Conservation (phyloP, 2,329 filamentous ascomycete species). For the Colletotrichum zoysiae region DNA sequence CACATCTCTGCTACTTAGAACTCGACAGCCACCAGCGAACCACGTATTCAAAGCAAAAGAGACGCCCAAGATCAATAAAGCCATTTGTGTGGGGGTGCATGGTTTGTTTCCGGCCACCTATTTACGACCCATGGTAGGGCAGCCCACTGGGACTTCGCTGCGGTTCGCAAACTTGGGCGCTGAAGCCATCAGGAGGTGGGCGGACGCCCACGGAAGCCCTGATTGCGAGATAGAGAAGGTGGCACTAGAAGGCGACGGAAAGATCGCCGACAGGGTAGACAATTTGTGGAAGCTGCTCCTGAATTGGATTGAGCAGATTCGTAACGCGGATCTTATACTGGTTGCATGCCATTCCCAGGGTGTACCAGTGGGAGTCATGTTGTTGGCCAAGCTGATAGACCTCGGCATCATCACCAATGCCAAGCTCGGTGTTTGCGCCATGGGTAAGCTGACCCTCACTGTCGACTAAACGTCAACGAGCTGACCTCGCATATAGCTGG, state of each 20-base stretch:
- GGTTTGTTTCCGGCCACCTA: slow-evolving; percentile 91
- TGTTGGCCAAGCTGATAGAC: slow-evolving; percentile 91
- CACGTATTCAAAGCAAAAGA: slow-evolving; percentile 81
- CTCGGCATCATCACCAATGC: slow-evolving; percentile 84
- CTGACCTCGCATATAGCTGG: slow-evolving; percentile 68
- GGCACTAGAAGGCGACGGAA: slow-evolving; percentile 93
- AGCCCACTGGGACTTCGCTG: slow-evolving; percentile 94
- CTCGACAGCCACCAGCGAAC: slow-evolving; percentile 68
- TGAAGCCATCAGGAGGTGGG: slow-evolving; percentile 86
- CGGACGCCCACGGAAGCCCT: slow-evolving; percentile 76
- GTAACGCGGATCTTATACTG: slow-evolving; percentile 87
- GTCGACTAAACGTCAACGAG: not conserved
- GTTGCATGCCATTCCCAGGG: slow-evolving; percentile 97
- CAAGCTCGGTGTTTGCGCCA: slow-evolving; percentile 87
- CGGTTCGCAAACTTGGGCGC: slow-evolving; percentile 91
- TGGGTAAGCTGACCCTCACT: slow-evolving; percentile 60
- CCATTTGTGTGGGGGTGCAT: slow-evolving; percentile 93
- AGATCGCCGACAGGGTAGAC: slow-evolving; percentile 88
- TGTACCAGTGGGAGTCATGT: slow-evolving; percentile 92
- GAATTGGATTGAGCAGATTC: slow-evolving; percentile 94
- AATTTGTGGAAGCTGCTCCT: slow-evolving; percentile 94
- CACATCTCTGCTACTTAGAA: slow-evolving; percentile 67
- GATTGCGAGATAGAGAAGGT: slow-evolving; percentile 92
- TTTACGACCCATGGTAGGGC: slow-evolving; percentile 90
- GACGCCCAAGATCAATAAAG: slow-evolving; percentile 81